These are phyloP conservation scores for Globisporangium okanoganense DNA, from an alignment of 352 stramenopile genomes.

Conservation along the genomic window DNA sequence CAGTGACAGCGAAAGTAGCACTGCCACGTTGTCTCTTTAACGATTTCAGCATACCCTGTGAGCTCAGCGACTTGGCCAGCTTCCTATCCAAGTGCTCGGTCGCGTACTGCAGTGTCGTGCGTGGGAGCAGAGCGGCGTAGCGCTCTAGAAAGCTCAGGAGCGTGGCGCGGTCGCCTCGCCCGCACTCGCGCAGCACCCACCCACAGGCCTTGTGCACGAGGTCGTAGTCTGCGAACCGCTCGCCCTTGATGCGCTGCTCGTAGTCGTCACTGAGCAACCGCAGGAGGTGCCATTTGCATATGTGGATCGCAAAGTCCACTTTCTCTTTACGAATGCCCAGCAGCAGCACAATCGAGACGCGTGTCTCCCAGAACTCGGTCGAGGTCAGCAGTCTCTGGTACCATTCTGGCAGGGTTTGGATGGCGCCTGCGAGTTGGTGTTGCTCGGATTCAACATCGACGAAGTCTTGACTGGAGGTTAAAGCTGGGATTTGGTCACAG, in stretches of 20 bases:
- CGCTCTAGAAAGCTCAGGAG: conserved; percentile 10
- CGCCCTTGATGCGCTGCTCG: conserved; percentile 13
- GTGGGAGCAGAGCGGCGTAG: conserved; percentile 11
- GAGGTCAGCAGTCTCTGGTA: conserved; percentile 18
- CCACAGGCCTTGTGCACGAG: conserved; percentile 21
- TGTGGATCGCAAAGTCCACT: conserved; percentile 1
- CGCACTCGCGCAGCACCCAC: conserved; percentile 21
- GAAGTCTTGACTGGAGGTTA: neutral
- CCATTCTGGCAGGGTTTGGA: conserved; percentile 9
- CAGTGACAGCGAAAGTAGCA: neutral
- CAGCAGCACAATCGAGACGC: conserved; percentile 18
- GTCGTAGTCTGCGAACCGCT: conserved; percentile 16
- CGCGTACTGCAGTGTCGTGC: conserved; percentile 21
- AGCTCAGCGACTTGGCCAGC: conserved; percentile 11
- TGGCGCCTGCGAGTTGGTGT: neutral
- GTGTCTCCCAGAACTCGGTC: conserved; percentile 20
- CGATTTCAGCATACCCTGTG: neutral
- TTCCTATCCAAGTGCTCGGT: conserved; percentile 18
- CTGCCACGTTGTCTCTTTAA: neutral
- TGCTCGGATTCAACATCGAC: neutral
- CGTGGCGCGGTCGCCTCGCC: neutral
- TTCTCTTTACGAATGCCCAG: conserved; percentile 2
- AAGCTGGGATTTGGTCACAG: neutral
- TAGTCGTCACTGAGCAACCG: conserved; percentile 5
- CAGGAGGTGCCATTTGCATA: conserved; percentile 13